Conservation (phyloP, 73 alveolate genomes). For the Symbiodinium natans region DNA sequence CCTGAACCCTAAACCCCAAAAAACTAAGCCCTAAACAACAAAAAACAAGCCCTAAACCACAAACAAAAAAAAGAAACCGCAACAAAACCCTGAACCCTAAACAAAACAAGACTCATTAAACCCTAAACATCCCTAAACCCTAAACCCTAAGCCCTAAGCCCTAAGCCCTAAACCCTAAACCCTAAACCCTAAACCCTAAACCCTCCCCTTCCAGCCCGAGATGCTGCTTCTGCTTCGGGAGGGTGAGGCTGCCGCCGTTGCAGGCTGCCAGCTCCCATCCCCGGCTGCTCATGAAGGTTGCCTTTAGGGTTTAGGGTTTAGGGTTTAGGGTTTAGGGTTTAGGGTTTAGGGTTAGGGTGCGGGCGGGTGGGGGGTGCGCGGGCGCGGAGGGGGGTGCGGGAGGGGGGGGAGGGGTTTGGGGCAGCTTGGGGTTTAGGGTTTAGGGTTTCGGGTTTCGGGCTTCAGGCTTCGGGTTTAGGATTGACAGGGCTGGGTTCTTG, state of each 20-base stretch:
- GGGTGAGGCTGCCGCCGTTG: conserved; percentile 81
- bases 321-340: not conserved
- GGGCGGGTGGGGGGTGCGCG: too few relatives aligned
- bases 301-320: not conserved
- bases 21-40: not conserved
- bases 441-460: too few relatives aligned
- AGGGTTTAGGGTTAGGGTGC: not conserved
- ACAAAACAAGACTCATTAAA: not conserved
- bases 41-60: too few relatives aligned
- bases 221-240: conserved; percentile 58
- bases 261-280: conserved; percentile 83
- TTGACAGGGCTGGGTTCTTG: too few relatives aligned
- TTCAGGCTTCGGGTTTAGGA: too few relatives aligned
- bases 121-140: not conserved
- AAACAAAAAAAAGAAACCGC: not conserved
- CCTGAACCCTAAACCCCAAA: not conserved
- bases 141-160: too few relatives aligned
- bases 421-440: too few relatives aligned
- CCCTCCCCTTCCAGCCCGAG: not conserved
- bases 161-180: not conserved
- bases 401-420: too few relatives aligned
- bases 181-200: not conserved
- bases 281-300: conserved; percentile 16
- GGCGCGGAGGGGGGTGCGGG: too few relatives aligned
- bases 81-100: too few relatives aligned